phyloP scores from a whole-genome alignment of 139 green algal species.

The Tetraselmis chui region DNA sequence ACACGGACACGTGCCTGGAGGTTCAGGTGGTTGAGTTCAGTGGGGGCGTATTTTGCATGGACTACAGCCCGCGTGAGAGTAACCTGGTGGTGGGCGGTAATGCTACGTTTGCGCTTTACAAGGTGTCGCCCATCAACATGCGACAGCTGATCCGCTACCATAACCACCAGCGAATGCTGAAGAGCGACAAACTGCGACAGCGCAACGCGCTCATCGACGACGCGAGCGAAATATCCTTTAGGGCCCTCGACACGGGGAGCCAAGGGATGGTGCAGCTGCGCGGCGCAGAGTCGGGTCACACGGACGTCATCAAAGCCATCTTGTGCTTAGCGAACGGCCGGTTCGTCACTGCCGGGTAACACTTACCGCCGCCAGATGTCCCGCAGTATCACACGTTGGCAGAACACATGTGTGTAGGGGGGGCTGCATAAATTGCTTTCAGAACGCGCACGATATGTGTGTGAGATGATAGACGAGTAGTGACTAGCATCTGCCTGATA shows the following conservation, averaged over 20 bases:
- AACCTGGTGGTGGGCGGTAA: not conserved
- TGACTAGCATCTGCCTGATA: too few species aligned
- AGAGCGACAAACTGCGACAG: not conserved
- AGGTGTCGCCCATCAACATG: not conserved
- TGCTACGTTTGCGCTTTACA: not conserved
- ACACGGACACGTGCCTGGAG: conserved; percentile 52
- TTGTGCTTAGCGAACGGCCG: conserved; percentile 54
- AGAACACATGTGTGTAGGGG: too few species aligned
- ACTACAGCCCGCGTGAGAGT: not conserved
- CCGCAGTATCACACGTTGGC: too few species aligned
- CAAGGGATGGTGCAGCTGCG: not conserved
- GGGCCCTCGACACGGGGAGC: not conserved
- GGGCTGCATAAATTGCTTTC: too few species aligned
- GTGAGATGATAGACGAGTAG: too few species aligned
- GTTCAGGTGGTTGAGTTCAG: conserved; percentile 29
- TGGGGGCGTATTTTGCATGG: not conserved
- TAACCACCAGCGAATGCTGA: not conserved
- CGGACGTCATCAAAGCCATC: conserved; percentile 56
- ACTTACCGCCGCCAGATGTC: too few species aligned
- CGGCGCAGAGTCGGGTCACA: conserved; percentile 27
- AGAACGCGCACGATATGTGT: too few species aligned
- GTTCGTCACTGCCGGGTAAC: conserved; percentile 36
- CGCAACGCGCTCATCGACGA: not conserved
- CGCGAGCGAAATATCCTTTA: not conserved
- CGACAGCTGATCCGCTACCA: not conserved